These are phyloP conservation scores for Magnaporthales sp. DNA, from an alignment of 2,329 filamentous ascomycete genomes.

Conservation along the genomic window DNA sequence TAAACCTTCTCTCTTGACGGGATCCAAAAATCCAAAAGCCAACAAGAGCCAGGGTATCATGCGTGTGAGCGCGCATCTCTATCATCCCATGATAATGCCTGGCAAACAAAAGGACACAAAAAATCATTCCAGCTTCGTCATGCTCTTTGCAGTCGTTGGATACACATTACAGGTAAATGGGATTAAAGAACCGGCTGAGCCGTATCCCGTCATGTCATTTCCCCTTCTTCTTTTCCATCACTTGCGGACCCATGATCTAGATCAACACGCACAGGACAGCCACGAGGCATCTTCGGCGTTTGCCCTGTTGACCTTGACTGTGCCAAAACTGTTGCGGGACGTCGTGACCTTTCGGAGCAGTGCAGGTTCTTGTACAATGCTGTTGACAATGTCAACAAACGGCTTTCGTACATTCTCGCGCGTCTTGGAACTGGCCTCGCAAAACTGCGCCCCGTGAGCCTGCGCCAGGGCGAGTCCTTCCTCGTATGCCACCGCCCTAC, in stretches of 20 bases:
- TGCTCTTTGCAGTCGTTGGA: neutral
- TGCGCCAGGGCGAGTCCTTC: constrained; percentile 39
- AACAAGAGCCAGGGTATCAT: constrained; percentile 7
- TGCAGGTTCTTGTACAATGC: constrained; percentile 35
- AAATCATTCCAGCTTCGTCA: neutral
- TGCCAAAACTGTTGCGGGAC: constrained; percentile 9
- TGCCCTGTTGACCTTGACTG: constrained; percentile 10
- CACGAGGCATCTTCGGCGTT: constrained; percentile 8
- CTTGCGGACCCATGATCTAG: neutral
- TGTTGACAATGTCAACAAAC: constrained; percentile 43
- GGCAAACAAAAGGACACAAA: neutral
- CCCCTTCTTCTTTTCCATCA: neutral
- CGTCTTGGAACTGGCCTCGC: constrained; percentile 45
- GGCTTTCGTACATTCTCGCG: constrained; percentile 40
- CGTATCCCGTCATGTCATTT: neutral
- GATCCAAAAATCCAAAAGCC: neutral
- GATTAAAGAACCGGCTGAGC: neutral
- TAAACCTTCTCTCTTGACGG: neutral
- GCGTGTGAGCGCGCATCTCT: neutral
- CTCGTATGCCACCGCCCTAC: constrained; percentile 34
- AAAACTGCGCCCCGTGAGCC: constrained; percentile 36
- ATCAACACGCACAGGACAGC: constrained; percentile 3
- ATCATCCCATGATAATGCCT: neutral
- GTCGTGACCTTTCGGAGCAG: constrained; percentile 20
- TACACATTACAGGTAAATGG: neutral